phyloP scores from a whole-genome alignment of 768 basidiomycete genomes.

The Leccinum fibrillosum region DNA sequence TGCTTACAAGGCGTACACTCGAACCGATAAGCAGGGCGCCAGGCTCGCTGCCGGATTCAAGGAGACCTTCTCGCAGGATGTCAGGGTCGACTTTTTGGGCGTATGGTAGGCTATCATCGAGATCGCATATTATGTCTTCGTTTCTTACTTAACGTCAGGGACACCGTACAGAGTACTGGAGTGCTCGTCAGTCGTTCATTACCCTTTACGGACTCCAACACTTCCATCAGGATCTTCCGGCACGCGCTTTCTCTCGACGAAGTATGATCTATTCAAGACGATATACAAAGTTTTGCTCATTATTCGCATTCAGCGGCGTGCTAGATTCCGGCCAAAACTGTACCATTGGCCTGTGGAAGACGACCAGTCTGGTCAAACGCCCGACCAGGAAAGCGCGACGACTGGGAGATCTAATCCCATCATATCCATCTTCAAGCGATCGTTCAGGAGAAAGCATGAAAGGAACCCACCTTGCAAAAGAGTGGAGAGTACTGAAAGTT shows the following conservation, averaged over 20 bases:
- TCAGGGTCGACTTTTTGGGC: constrained; percentile 73
- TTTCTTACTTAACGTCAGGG: constrained; percentile 41
- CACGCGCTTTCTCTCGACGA: constrained; percentile 80
- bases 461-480: neutral
- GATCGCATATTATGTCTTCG: neutral
- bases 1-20: constrained; percentile 71
- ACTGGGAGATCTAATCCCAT: neutral
- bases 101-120: constrained; percentile 52
- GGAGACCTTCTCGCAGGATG: constrained; percentile 60
- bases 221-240: constrained; percentile 64
- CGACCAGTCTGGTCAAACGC: constrained; percentile 24
- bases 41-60: constrained; percentile 65
- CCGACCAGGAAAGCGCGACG: neutral
- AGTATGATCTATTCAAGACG: constrained; percentile 33
- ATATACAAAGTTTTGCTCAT: constrained; percentile 7
- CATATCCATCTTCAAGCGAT: neutral
- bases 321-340: constrained; percentile 62
- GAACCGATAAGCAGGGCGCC: constrained; percentile 43
- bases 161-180: constrained; percentile 78
- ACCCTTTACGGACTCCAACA: constrained; percentile 66
- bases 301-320: constrained; percentile 46
- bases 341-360: constrained; percentile 45
- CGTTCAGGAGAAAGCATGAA: neutral
- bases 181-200: constrained; percentile 52
- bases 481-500: neutral